phyloP scores from a whole-genome alignment of 148 eudicot genomes.

The Selenicereus undatus region DNA sequence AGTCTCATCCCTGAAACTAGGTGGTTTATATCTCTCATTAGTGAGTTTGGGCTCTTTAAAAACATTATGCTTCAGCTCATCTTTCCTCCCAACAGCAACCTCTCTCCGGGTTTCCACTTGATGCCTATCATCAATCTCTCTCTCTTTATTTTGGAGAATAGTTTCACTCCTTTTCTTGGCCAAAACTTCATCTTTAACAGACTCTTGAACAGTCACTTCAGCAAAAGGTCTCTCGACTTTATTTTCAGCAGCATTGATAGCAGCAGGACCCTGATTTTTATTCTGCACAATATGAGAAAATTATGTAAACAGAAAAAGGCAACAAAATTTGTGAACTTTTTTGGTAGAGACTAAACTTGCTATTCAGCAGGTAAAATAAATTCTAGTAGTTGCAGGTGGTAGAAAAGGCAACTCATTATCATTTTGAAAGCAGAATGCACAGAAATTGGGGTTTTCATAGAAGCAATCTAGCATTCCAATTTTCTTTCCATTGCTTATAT shows the following conservation, averaged over 20 bases:
- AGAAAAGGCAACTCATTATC: neutral
- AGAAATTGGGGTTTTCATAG: neutral
- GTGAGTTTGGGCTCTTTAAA: slow-evolving; percentile 26
- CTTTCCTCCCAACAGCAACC: slow-evolving; percentile 27
- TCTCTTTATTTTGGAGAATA: slow-evolving; percentile 21
- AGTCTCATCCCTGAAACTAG: slow-evolving; percentile 23
- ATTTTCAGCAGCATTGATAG: slow-evolving; percentile 24
- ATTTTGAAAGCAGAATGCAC: neutral
- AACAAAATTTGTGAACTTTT: neutral
- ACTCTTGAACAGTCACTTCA: slow-evolving; percentile 26
- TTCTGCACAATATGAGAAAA: slow-evolving; percentile 33
- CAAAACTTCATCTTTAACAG: slow-evolving; percentile 27
- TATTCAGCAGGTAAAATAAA: neutral
- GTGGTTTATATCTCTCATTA: slow-evolving; percentile 30
- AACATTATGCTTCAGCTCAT: slow-evolving; percentile 29
- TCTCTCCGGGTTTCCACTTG: slow-evolving; percentile 24
- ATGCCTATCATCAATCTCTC: slow-evolving; percentile 25
- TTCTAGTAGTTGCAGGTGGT: too few species aligned
- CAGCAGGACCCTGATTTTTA: slow-evolving; percentile 27
- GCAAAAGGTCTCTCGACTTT: slow-evolving; percentile 27
- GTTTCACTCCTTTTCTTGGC: slow-evolving; percentile 32
- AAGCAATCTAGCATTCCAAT: neutral
- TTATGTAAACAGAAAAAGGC: neutral
- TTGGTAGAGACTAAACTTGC: neutral
- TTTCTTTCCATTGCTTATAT: neutral